A percentile compares a stretch with the other conserved stretches of the same genome.
phyloP scores from a whole-genome alignment of 495 filamentous ascomycete species.

The Lasiosphaeris hirsuta region DNA sequence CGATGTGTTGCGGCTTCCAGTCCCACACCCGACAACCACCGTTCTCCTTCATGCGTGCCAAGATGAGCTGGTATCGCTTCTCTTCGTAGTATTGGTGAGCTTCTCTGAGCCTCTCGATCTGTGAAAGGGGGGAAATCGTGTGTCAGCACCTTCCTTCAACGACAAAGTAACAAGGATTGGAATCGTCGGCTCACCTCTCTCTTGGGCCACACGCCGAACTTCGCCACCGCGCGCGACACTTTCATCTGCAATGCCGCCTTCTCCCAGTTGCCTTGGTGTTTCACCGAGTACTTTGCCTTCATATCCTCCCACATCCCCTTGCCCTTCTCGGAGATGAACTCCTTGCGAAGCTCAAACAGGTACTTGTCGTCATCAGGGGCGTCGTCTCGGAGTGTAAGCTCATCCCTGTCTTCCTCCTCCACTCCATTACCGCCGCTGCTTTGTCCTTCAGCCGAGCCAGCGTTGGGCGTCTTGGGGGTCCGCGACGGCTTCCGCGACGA shows the following conservation, averaged over 20 bases:
- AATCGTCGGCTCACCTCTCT: slow-evolving; percentile 34
- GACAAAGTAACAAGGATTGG: neutral
- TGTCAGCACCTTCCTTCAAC: neutral
- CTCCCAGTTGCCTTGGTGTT: slow-evolving; percentile 36
- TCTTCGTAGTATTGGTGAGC: slow-evolving; percentile 31
- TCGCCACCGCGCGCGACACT: slow-evolving; percentile 43
- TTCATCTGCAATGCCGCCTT: slow-evolving; percentile 50
- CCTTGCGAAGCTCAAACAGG: slow-evolving; percentile 41
- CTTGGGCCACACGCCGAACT: slow-evolving; percentile 43
- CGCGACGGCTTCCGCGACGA: slow-evolving; percentile 21
- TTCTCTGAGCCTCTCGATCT: slow-evolving; percentile 30
- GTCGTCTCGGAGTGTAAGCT: slow-evolving; percentile 35
- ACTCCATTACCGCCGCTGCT: slow-evolving; percentile 3
- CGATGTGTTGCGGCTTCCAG: slow-evolving; percentile 37
- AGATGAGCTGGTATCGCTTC: slow-evolving; percentile 31
- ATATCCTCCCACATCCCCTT: slow-evolving; percentile 54
- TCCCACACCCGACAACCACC: slow-evolving; percentile 37
- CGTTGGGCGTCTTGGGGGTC: slow-evolving; percentile 21
- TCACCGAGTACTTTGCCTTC: slow-evolving; percentile 42
- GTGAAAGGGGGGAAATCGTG: neutral
- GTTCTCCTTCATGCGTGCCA: slow-evolving; percentile 36
- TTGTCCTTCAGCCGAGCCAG: slow-evolving; percentile 10
- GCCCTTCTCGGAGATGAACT: slow-evolving; percentile 43
- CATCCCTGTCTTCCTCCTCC: slow-evolving; percentile 20
- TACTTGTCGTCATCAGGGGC: slow-evolving; percentile 47